Evolutionary conservation across 805 yeast species (phyloP), one percentile per base, ranked within the genome.

Genomic region (Monosporozyma siamensis): DNA sequence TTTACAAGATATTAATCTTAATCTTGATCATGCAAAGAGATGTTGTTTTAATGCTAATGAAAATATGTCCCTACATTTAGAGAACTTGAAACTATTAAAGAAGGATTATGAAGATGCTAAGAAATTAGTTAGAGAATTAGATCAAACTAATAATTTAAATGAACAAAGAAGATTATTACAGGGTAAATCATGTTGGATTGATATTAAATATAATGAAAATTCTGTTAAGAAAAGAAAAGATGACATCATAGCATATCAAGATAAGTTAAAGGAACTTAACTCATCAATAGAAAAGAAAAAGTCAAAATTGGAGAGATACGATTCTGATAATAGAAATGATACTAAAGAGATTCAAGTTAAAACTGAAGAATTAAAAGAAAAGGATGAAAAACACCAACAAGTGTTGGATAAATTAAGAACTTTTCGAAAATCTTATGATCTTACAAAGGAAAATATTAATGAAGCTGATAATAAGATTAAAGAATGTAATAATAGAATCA

Each of bases 1-100:
- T 52, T 71, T 83, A 39, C 80, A 78, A 43, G 84, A 80, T 35
- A 77, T 82, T n/a, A 63, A 72, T 29, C 70, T 68, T 12, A 78
- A 80, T 53, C 70, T 78, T 44, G 67, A 60, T 17, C 56, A 59
- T 6, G 65, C 77, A 3, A 65, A 59, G 34, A 50, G 51, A 1
- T 69, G 70, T 35, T 47, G 58, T 18, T 49, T 48, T 12, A 52
- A 47, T 22, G 67, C 78, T 4, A 67, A 65, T 27, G 63, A 63
- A 18, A 65, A 65, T 44, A 59, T 74, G 41, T 59, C 65, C 11
- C 53, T 60, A 15, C 65, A 70, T 40, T 65, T 63, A 29, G 65
- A 67, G 7, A 63, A 63, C 30, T 55, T 76, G 10, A 59, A 61
- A 23, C 61, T 58, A 11, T 53, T 72, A 17, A 67, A 69, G 39